A percentile compares a stretch with the other conserved stretches of the same genome.
Conservation (phyloP, 371 early-diverging fungal species). For the Mucor irregularis region DNA sequence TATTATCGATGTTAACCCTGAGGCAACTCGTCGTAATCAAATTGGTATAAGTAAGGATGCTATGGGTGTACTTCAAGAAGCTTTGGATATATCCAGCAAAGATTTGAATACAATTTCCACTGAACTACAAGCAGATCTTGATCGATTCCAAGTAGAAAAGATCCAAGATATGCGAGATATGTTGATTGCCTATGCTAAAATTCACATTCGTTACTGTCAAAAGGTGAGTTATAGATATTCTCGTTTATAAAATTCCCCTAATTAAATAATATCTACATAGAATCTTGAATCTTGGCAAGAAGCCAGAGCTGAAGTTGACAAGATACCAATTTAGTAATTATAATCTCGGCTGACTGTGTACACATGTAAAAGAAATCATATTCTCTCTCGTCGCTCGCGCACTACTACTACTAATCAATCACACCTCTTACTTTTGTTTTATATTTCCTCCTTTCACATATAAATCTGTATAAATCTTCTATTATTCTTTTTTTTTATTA, state of each 20-base stretch:
- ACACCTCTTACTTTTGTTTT: not conserved
- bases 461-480: not conserved
- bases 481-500: not conserved
- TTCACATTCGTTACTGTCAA: slow-evolving; percentile 81
- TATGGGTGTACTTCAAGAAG: slow-evolving; percentile 76
- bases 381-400: not conserved
- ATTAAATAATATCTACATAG: slow-evolving; percentile 24
- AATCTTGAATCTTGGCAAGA: slow-evolving; percentile 67
- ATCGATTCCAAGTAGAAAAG: slow-evolving; percentile 91
- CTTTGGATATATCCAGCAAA: slow-evolving; percentile 64
- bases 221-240: slow-evolving; percentile 42
- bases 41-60: slow-evolving; percentile 89
- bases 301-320: slow-evolving; percentile 61
- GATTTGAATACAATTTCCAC: slow-evolving; percentile 76
- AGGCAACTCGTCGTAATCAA: slow-evolving; percentile 84
- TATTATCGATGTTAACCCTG: slow-evolving; percentile 94
- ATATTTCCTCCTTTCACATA: slow-evolving; percentile 16
- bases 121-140: slow-evolving; percentile 85
- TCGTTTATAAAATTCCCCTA: not conserved
- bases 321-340: slow-evolving; percentile 47
- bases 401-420: not conserved
- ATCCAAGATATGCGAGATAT: slow-evolving; percentile 81
- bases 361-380: not conserved
- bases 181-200: slow-evolving; percentile 78
- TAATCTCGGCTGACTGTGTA: not conserved